Evolutionary conservation across 2,329 filamentous ascomycete species (phyloP), one percentile per base, ranked within the genome.

Genomic region (Aureobasidium sp.): DNA sequence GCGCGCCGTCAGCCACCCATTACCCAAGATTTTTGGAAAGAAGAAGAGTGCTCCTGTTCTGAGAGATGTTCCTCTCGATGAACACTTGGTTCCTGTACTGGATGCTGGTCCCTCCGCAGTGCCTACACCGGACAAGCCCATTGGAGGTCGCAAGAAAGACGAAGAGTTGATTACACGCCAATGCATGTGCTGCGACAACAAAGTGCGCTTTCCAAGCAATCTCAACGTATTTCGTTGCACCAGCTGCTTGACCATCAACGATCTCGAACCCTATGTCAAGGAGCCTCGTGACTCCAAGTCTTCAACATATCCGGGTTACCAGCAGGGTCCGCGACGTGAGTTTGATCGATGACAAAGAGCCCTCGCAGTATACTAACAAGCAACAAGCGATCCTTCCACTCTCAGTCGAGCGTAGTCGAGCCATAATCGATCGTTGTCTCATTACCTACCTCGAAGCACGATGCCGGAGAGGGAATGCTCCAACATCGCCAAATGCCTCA

Each of bases 171-270:
- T 81, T 32, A 87, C 84, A 36, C 88, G 90, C 26, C 86, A 84
- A 68, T 96, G 92, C 72, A 92, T 93, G 84, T 92, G 91, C 37
- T 96, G 92, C 73, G 89, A 87, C 69, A 88, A 88, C 61, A 84
- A 86, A 62, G 87, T 95, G 66, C 83, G 88, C 62, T 96, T 91
- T 87, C 90, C 90, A 1, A 84, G 82, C 65, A 84, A 87, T 59
- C 76, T 92, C 65, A 83, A 83, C 39, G 83, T 87, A 41, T 96
- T 94, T 74, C 84, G 90, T 68, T 96, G 92, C 73, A 88, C 89
- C 46, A 87, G 90, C 61, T 96, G 92, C 73, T 78, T 89, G 69
- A 94, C 89, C 20, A 86, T 96, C 71, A 96, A 95, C 71, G 91
- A 96, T 71, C 74, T 96, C 59, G 68, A 69, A 64, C 68, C 62